Evolutionary conservation across 1,284 basidiomycete species (phyloP).

Genomic region (Boletus albobrunnescens): DNA sequence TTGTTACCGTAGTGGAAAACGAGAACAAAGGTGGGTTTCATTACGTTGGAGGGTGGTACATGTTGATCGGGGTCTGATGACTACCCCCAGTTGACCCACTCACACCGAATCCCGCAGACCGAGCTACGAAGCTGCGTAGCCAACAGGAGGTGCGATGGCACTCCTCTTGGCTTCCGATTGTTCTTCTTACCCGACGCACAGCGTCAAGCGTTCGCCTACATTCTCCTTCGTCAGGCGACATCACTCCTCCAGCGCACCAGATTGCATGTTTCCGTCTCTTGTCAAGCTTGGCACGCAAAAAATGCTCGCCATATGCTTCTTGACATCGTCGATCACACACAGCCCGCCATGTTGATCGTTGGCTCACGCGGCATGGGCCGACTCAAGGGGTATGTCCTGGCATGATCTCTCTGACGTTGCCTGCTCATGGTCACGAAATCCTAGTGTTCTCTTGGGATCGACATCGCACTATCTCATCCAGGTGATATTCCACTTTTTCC

Average conservation of each 20-base stretch:
- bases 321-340: constrained; percentile 86
- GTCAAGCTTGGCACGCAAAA: constrained; percentile 95
- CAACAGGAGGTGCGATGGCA: constrained; percentile 75
- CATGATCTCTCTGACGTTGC: too few relatives aligned
- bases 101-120: constrained; percentile 66
- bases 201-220: constrained; percentile 86
- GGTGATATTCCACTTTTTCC: constrained; percentile 36
- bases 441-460: constrained; percentile 90
- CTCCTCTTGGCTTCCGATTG: background rate
- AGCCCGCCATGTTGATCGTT: constrained; percentile 92
- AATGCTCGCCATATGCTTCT: constrained; percentile 91
- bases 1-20: constrained; percentile 91
- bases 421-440: background rate
- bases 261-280: constrained; percentile 81
- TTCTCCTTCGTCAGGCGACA: constrained; percentile 85
- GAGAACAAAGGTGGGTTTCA: constrained; percentile 84
- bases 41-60: constrained; percentile 22
- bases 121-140: constrained; percentile 69
- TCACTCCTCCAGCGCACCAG: constrained; percentile 86
- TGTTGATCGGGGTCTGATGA: constrained; percentile 1
- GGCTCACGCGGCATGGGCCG: constrained; percentile 89
- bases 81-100: constrained; percentile 68
- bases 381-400: constrained; percentile 71
- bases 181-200: constrained; percentile 30
- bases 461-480: constrained; percentile 96